Base-by-base conservation (phyloP, 352 stramenopile species). In the Bremia lactucae region DNA sequence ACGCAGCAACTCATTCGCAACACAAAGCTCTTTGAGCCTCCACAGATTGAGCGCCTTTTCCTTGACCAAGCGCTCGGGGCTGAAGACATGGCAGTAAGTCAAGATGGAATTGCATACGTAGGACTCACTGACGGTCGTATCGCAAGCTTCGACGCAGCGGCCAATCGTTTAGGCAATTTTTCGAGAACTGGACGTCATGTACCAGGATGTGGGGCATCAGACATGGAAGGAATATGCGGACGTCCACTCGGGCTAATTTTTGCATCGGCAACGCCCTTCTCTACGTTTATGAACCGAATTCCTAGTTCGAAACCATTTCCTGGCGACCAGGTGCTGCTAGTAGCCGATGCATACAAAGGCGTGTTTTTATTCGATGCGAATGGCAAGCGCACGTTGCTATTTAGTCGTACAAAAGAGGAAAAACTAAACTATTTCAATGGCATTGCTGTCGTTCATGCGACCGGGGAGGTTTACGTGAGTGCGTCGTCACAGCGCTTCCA, bases 311-410 rank as follows among this genome's bases (percentile, higher is more conserved):
- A 63, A 42, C 25, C 72, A 22, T 81, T 84, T 28, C 18, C 54
- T 4, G 52, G 42, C 2, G 61, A 78, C 26, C 58, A 75, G 16
- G 66, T 84, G 58, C 49, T 84, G 41, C 54, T 84, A 0, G 64
- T 82, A 7, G 72, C 68, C 6, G 72, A 84, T 22, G 66, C 72
- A 0, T 80, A 79, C 58, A 73, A 73, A 20, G 72, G 72, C 8
- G 46, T 84, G 36, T 36, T 72, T 16, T 49, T 84, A 10, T 65
- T 84, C 29, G 72, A 84, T 23, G 72, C 64, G 21, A 56, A 49
- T 14, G 72, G 72, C 29, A 59, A 66, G 19, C 67, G 62, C 44
- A 77, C 61, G 19, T 35, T 73, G 47, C 52, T 84, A 7, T 84
- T 84, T 26, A 66, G 62, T 55, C 51, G 57, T 23, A 64, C 72